Evolutionary conservation across 2,329 filamentous ascomycete genomes (phyloP).

Genomic region (Pseudogymnoascus destructans): DNA sequence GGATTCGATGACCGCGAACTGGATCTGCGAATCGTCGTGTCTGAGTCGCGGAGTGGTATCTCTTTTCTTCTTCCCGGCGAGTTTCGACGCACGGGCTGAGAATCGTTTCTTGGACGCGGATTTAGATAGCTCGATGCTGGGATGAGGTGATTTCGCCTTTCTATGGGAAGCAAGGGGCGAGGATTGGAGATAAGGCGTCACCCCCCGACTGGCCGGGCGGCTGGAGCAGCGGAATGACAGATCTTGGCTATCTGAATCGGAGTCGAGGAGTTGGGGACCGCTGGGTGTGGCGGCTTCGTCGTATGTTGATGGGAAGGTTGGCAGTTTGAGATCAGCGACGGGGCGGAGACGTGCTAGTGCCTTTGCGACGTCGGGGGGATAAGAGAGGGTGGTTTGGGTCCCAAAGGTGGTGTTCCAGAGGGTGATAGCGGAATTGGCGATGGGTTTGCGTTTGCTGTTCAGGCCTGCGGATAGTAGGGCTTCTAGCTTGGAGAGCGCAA

Average conservation of each 20-base stretch:
- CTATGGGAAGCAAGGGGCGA: conserved; percentile 1
- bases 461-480: conserved; percentile 41
- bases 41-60: conserved; percentile 41
- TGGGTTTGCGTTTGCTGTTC: conserved; percentile 41
- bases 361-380: conserved; percentile 49
- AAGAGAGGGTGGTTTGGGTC: conserved; percentile 41
- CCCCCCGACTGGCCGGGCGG: neutral
- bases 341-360: conserved; percentile 48
- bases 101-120: conserved; percentile 16
- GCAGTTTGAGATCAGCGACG: conserved; percentile 38
- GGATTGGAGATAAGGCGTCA: conserved; percentile 17
- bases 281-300: conserved; percentile 15
- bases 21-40: conserved; percentile 72
- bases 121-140: conserved; percentile 12
- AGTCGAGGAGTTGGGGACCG: conserved; percentile 31
- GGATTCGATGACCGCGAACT: conserved; percentile 57
- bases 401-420: conserved; percentile 64
- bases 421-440: conserved; percentile 39
- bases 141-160: neutral
- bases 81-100: conserved; percentile 25
- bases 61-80: conserved; percentile 26
- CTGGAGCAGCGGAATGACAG: neutral
- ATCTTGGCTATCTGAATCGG: conserved; percentile 16
- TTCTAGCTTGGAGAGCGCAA: conserved; percentile 41
- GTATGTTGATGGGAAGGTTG: conserved; percentile 31